Conservation (phyloP, 2,329 filamentous ascomycete genomes). For the Colletotrichum brevisporum region DNA sequence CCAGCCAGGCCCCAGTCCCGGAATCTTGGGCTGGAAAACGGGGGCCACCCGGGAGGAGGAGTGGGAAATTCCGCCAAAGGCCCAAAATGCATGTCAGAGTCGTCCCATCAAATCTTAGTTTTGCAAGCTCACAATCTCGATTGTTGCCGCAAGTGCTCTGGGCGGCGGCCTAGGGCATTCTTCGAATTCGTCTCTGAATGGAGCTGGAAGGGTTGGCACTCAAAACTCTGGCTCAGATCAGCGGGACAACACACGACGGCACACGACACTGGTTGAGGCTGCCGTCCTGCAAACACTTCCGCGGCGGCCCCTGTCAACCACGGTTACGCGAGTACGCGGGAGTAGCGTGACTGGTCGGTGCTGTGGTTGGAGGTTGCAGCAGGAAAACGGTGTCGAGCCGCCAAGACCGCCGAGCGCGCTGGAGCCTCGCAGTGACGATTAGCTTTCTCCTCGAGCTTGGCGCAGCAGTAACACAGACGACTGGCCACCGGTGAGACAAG, state of each 20-base stretch:
- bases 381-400: constrained; percentile 34
- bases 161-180: background rate
- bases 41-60: constrained; percentile 20
- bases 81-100: constrained; percentile 12
- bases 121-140: constrained; percentile 35
- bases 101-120: constrained; percentile 26
- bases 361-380: constrained; percentile 11
- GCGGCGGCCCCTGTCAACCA: constrained; percentile 9
- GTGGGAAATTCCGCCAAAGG: constrained; percentile 23
- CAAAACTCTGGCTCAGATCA: constrained; percentile 19
- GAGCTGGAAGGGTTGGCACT: too few relatives aligned
- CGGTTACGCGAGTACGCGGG: constrained; percentile 28
- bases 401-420: constrained; percentile 36
- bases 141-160: constrained; percentile 20
- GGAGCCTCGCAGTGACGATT: constrained; percentile 28
- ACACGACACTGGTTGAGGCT: constrained; percentile 21
- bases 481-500: constrained; percentile 27
- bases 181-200: too few relatives aligned
- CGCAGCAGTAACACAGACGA: background rate
- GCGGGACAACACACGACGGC: constrained; percentile 21
- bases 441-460: background rate
- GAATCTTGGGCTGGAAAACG: constrained; percentile 30
- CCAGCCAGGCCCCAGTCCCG: constrained; percentile 26
- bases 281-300: constrained; percentile 30
- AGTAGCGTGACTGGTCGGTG: constrained; percentile 26